These are phyloP conservation scores for Boletales sp. DNA, from an alignment of 768 basidiomycete species.

Conservation along the genomic window DNA sequence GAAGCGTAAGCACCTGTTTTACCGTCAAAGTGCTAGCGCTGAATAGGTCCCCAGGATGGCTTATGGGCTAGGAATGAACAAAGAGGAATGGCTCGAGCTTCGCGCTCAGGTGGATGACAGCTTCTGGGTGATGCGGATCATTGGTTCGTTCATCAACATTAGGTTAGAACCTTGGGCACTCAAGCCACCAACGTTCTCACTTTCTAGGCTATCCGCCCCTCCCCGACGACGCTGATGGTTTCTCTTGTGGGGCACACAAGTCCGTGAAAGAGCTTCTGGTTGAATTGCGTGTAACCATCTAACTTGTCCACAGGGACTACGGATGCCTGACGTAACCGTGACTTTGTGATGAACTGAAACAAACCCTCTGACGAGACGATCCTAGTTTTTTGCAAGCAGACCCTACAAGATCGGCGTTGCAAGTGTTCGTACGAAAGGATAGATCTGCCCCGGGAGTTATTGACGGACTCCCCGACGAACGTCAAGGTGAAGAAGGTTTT, in stretches of 20 bases:
- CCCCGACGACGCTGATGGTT: conserved; percentile 72
- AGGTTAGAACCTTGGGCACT: not conserved
- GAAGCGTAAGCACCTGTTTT: conserved; percentile 56
- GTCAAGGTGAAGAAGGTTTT: conserved; percentile 53
- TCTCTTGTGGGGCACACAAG: conserved; percentile 92
- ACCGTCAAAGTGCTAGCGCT: not conserved
- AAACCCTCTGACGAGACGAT: conserved; percentile 7
- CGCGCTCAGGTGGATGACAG: conserved; percentile 72
- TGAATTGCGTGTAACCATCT: not conserved
- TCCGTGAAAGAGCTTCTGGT: conserved; percentile 27
- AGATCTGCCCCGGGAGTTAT: conserved; percentile 28
- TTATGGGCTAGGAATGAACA: conserved; percentile 68
- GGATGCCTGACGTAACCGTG: conserved; percentile 76
- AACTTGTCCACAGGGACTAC: conserved; percentile 60
- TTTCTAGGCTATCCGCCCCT: conserved; percentile 79
- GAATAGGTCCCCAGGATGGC: conserved; percentile 58
- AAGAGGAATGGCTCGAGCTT: conserved; percentile 66
- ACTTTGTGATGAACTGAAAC: not conserved
- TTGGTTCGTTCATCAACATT: conserved; percentile 45
- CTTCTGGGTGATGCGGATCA: conserved; percentile 87
- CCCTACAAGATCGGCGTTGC: conserved; percentile 72
- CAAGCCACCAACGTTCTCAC: not conserved
- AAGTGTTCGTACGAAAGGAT: conserved; percentile 64
- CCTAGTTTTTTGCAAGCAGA: conserved; percentile 85
- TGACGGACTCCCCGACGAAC: conserved; percentile 44